Conservation (phyloP, 2,329 filamentous ascomycete genomes). For the Aureobasidium melanogenum region DNA sequence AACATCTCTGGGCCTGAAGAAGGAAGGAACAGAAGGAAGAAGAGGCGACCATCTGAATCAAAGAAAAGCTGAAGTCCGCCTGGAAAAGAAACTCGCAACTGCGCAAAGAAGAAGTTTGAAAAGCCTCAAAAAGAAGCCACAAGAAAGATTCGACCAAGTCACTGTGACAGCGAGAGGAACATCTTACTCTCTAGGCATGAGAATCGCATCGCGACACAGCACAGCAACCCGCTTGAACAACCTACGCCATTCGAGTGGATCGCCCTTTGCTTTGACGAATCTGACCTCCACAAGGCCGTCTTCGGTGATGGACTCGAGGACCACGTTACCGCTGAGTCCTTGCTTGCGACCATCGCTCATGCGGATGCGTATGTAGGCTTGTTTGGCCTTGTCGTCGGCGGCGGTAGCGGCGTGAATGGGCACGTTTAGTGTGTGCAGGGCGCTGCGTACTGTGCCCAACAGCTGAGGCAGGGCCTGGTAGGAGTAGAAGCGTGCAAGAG, state of each 20-base stretch:
- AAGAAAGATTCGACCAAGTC: neutral
- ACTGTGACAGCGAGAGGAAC: neutral
- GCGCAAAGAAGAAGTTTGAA: neutral
- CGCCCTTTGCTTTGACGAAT: slow-evolving; percentile 90
- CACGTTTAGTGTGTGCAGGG: slow-evolving; percentile 77
- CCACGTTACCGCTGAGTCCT: slow-evolving; percentile 63
- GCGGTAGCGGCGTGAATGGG: slow-evolving; percentile 49
- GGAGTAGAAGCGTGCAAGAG: slow-evolving; percentile 88
- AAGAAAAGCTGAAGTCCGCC: no score
- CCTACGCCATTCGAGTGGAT: slow-evolving; percentile 90
- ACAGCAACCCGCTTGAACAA: slow-evolving; percentile 96
- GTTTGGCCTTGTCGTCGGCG: slow-evolving; percentile 43
- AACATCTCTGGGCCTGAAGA: neutral
- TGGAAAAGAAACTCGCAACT: neutral
- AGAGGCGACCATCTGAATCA: neutral
- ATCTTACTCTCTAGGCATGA: slow-evolving; percentile 18
- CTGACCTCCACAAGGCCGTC: slow-evolving; percentile 64
- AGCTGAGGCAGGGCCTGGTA: slow-evolving; percentile 66
- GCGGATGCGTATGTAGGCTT: slow-evolving; percentile 57
- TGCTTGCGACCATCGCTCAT: slow-evolving; percentile 65
- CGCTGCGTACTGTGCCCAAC: slow-evolving; percentile 69
- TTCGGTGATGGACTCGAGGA: slow-evolving; percentile 57
- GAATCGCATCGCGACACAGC: slow-evolving; percentile 77
- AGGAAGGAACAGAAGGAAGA: neutral
- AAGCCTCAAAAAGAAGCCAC: neutral